phyloP scores from a whole-genome alignment of 257 asterid genomes.

The Salvia rosmarinus region DNA sequence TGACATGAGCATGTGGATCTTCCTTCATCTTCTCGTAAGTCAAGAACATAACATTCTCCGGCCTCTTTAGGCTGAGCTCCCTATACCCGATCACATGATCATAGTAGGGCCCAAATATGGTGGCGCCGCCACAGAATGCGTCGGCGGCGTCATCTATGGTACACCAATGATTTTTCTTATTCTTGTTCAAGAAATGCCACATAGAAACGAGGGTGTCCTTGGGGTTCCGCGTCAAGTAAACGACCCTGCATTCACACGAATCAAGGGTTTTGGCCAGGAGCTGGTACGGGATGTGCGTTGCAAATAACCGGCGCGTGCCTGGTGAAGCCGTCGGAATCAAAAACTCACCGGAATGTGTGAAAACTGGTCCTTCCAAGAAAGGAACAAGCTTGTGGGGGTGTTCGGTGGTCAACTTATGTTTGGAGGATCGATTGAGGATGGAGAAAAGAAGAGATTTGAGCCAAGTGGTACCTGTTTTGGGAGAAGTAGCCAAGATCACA shows the following conservation, averaged over 20 bases:
- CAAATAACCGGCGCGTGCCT: neutral
- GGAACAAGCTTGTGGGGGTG: slow-evolving; percentile 41
- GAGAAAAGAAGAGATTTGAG: slow-evolving; percentile 36
- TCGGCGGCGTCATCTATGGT: slow-evolving; percentile 40
- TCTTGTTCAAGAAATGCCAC: slow-evolving; percentile 50
- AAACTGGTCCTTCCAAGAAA: slow-evolving; percentile 28
- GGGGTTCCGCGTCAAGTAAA: slow-evolving; percentile 41
- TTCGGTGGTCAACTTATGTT: slow-evolving; percentile 15
- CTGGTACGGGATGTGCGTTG: slow-evolving; percentile 37
- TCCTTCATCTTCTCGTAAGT: slow-evolving; percentile 45
- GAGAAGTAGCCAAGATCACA: slow-evolving; percentile 27
- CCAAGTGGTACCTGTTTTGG: slow-evolving; percentile 47
- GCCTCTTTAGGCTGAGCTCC: slow-evolving; percentile 27
- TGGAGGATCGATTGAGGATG: slow-evolving; percentile 19
- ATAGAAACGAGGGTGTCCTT: slow-evolving; percentile 50
- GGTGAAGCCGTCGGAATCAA: neutral
- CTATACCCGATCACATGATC: slow-evolving; percentile 53
- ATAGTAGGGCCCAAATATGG: slow-evolving; percentile 48
- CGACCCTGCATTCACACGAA: slow-evolving; percentile 23
- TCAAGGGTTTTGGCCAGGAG: slow-evolving; percentile 28
- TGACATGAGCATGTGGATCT: slow-evolving; percentile 32
- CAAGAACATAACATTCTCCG: slow-evolving; percentile 34
- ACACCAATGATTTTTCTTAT: slow-evolving; percentile 18
- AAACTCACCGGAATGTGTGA: neutral
- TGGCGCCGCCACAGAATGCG: slow-evolving; percentile 36